These are phyloP conservation scores for Colletotrichum spaethianum DNA, from an alignment of 2,329 filamentous ascomycete genomes.

Conservation along the genomic window DNA sequence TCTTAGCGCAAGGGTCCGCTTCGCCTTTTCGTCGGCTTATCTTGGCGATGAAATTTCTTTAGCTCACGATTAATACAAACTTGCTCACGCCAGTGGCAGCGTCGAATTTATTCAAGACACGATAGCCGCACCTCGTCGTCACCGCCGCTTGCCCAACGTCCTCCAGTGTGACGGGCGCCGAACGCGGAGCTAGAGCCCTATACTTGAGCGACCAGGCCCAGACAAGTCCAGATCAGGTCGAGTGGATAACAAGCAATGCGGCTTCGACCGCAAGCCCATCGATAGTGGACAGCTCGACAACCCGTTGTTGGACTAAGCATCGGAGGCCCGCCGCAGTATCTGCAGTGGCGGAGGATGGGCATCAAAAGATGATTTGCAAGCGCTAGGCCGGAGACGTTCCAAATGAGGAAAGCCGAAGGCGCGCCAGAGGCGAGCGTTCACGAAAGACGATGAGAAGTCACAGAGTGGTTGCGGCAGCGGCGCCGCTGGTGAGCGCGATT, in stretches of 20 bases:
- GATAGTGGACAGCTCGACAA: not conserved
- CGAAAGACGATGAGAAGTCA: not conserved
- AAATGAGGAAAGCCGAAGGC: slow-evolving; percentile 5
- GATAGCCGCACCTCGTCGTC: not conserved
- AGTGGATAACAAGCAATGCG: not conserved
- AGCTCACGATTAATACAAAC: not conserved
- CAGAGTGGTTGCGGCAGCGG: not conserved
- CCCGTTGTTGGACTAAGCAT: slow-evolving; percentile 21
- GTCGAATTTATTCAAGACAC: not conserved
- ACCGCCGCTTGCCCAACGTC: not conserved
- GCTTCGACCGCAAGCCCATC: slow-evolving; percentile 12
- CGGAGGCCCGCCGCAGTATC: slow-evolving; percentile 7
- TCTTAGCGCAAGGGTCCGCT: slow-evolving; percentile 20
- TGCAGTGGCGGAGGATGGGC: not conserved
- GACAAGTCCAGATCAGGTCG: not conserved
- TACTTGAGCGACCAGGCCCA: not conserved
- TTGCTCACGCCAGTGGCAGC: not conserved
- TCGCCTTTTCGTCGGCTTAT: slow-evolving; percentile 10
- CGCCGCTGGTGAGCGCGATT: not conserved
- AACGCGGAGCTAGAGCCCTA: not conserved
- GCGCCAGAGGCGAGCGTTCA: not conserved
- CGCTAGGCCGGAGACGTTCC: not conserved
- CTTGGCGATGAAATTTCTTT: not conserved
- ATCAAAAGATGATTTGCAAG: not conserved
- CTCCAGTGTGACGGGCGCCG: not conserved